Evolutionary conservation across 106 monocot species (phyloP).

Genomic region (Agapanthus africanus): DNA sequence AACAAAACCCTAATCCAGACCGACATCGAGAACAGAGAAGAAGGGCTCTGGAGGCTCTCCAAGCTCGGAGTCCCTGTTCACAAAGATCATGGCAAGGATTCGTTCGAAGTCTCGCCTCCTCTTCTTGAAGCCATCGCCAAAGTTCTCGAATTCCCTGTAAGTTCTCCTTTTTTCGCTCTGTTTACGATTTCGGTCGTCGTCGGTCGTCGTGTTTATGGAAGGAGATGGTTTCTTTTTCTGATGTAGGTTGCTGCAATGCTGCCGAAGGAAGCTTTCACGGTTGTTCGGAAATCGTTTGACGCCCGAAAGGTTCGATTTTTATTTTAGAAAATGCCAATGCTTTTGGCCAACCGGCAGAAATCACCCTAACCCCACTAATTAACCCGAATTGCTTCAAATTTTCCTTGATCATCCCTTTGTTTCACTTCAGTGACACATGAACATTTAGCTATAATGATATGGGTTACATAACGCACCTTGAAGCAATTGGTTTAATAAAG

Average conservation of each 20-base stretch:
- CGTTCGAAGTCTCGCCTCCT: conserved; percentile 54
- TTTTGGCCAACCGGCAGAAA: too few relatives aligned
- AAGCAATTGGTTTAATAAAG: too few relatives aligned
- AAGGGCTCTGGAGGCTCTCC: conserved; percentile 92
- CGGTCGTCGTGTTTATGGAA: too few relatives aligned
- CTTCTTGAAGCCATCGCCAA: conserved; percentile 85
- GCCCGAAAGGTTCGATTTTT: conserved; percentile 81
- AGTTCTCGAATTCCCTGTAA: conserved; percentile 84
- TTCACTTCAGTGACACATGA: too few relatives aligned
- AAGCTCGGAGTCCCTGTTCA: conserved; percentile 75
- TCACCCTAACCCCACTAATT: too few relatives aligned
- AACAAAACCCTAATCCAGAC: conserved; percentile 28
- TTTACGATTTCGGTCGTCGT: background rate
- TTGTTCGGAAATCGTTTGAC: conserved; percentile 93
- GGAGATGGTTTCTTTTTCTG: background rate
- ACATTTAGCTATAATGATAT: too few relatives aligned
- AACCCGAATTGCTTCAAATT: too few relatives aligned
- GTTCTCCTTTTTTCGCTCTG: background rate
- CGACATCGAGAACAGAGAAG: conserved; percentile 48
- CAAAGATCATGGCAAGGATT: conserved; percentile 92
- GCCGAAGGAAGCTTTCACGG: conserved; percentile 75
- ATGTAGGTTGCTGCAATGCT: conserved; percentile 76
- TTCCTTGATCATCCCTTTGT: too few relatives aligned
- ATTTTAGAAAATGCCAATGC: too few relatives aligned
- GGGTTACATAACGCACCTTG: too few relatives aligned